Conservation (phyloP, 106 monocot genomes). For the Dendrobium nobile region DNA sequence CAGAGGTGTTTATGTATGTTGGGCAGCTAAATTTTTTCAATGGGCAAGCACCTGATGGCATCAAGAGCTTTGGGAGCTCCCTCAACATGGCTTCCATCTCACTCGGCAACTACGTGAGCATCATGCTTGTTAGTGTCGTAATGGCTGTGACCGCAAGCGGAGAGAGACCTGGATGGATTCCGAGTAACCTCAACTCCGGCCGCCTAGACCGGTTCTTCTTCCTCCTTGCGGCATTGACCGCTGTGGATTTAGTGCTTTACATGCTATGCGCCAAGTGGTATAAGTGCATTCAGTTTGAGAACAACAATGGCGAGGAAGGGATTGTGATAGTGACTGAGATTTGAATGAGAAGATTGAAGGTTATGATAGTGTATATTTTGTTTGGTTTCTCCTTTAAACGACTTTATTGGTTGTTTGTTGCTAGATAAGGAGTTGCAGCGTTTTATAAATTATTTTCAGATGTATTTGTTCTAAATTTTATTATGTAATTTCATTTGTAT, state of each 20-base stretch:
- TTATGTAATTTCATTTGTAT: too few species aligned
- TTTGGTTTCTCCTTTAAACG: too few species aligned
- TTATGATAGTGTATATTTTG: too few species aligned
- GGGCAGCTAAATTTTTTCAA: slow-evolving; percentile 63
- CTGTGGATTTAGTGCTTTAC: slow-evolving; percentile 35
- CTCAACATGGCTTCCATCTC: slow-evolving; percentile 70
- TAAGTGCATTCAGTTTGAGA: slow-evolving; percentile 31
- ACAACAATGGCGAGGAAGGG: neutral
- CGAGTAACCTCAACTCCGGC: slow-evolving; percentile 55
- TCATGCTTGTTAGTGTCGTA: slow-evolving; percentile 48
- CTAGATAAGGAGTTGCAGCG: too few species aligned
- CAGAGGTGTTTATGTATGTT: slow-evolving; percentile 63
- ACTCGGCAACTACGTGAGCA: slow-evolving; percentile 70
- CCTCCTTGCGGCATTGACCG: slow-evolving; percentile 48
- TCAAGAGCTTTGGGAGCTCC: slow-evolving; percentile 66
- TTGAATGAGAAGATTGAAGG: neutral
- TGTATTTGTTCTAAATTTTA: too few species aligned
- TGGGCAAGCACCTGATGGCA: slow-evolving; percentile 54
- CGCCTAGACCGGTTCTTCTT: slow-evolving; percentile 76
- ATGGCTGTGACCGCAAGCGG: slow-evolving; percentile 19
- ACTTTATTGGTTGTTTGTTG: too few species aligned
- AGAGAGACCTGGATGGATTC: slow-evolving; percentile 53
- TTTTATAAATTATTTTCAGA: too few species aligned
- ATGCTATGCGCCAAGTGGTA: slow-evolving; percentile 55
- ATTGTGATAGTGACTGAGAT: neutral